Base-by-base conservation (phyloP, 768 basidiomycete species). In the Scleroderma citrinum region DNA sequence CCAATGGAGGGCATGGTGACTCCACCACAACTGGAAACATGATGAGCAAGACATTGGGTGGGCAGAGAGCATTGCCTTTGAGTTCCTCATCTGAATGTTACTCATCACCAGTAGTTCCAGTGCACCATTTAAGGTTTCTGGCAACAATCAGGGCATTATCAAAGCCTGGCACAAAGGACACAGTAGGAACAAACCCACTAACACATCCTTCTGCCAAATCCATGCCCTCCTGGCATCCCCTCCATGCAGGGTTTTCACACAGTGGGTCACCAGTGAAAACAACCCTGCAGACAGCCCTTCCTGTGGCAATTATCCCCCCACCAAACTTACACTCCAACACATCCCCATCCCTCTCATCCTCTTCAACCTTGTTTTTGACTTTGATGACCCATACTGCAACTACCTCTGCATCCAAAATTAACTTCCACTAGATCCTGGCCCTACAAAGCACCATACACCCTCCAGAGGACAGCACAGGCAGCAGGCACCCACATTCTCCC, bases 41-140 rank as follows among this genome's bases (percentile, higher is more conserved):
- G 50, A 2, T 53, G 60, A 31, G 34, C 30, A 65, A 2, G 70
- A 76, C 49, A 78, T 78, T 50, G 60, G 59, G 0, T 78, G 76
- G 74, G 74, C 73, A 5, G 74, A 78, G 55, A 71, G 72, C 0
- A 57, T 76, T 23, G 73, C 72, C 1, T 74, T 77, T 52, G 61
- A 73, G 29, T 56, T 76, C 31, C 68, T 76, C 23, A 54, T 66
- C 34, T 37, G 19, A 7, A 38, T 54, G 23, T 1, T 48, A 24
- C 58, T 34, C 12, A 14, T 13, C 4, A 4, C 20, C 3, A 3
- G 12, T 29, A 32, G 5, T 19, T 10, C 14, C 35, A 32, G 6
- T 8, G 24, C 5, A 32, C 4, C 59, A 63, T 39, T 21, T 21
- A 39, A 1, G 12, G 38, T 39, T 39, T 39, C 29, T 39, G 26